phyloP scores from a whole-genome alignment of 768 basidiomycete species.

The Rossbeevera mucosa region DNA sequence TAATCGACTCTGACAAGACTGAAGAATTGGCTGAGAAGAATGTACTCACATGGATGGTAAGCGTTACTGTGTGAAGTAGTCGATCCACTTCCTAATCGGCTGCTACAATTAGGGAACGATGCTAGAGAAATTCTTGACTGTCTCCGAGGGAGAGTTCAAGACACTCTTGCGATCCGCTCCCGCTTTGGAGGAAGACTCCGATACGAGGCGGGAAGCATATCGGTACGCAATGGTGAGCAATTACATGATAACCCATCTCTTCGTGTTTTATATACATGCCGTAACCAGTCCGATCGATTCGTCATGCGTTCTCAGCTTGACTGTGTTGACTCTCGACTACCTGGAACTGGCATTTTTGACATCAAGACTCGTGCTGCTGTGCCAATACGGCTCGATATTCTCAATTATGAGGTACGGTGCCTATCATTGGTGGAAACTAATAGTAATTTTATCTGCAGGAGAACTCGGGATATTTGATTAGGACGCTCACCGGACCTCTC shows the following conservation, averaged over 20 bases:
- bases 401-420: constrained; percentile 72
- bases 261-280: too few species aligned
- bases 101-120: constrained; percentile 64
- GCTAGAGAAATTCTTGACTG: constrained; percentile 84
- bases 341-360: constrained; percentile 91
- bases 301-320: constrained; percentile 96
- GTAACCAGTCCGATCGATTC: constrained; percentile 43
- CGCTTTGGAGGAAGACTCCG: constrained; percentile 24
- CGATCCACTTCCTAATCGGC: not conserved
- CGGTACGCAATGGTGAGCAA: constrained; percentile 72
- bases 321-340: constrained; percentile 72
- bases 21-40: constrained; percentile 52
- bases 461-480: constrained; percentile 76
- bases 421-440: not conserved
- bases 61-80: constrained; percentile 11
- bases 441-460: constrained; percentile 41
- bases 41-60: constrained; percentile 71
- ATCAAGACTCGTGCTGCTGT: constrained; percentile 91
- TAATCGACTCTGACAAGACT: constrained; percentile 53
- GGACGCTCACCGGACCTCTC: constrained; percentile 51
- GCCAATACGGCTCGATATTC: constrained; percentile 76
- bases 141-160: constrained; percentile 57
- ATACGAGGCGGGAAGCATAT: constrained; percentile 65
- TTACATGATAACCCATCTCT: not conserved
- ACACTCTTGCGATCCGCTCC: constrained; percentile 41